Evolutionary conservation across 192 early-diverging fungal genomes (phyloP).

Genomic region (Cladochytrium replicatum): DNA sequence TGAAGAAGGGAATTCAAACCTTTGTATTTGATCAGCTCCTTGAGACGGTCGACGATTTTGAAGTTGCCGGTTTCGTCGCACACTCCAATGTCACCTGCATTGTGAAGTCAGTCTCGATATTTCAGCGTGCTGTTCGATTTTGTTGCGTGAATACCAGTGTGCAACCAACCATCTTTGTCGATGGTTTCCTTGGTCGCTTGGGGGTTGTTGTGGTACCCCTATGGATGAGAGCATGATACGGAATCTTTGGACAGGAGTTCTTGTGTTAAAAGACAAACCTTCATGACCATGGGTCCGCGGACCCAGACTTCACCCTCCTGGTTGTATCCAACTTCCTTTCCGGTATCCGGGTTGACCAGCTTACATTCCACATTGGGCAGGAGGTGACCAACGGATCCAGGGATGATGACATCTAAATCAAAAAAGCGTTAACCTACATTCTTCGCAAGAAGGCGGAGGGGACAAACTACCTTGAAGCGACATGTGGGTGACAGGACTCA

Average conservation of each 20-base stretch:
- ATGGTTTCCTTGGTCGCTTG: constrained; percentile 63
- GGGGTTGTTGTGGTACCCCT: constrained; percentile 75
- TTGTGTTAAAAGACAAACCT: constrained; percentile 17
- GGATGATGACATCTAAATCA: constrained; percentile 8
- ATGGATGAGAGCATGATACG: no score
- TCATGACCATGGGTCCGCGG: constrained; percentile 83
- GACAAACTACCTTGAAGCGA: constrained; percentile 15
- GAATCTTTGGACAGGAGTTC: constrained; percentile 7
- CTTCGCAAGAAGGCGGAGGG: background rate
- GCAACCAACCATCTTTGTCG: constrained; percentile 64
- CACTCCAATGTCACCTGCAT: constrained; percentile 56
- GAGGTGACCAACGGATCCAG: constrained; percentile 58
- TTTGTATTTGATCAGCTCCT: constrained; percentile 93
- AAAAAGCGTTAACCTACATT: background rate
- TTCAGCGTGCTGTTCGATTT: background rate
- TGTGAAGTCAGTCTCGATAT: background rate
- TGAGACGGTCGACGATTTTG: constrained; percentile 67
- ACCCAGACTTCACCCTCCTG: constrained; percentile 76
- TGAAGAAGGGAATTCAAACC: constrained; percentile 16
- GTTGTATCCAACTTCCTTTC: constrained; percentile 41
- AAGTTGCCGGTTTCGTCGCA: constrained; percentile 55
- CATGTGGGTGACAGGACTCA: constrained; percentile 39
- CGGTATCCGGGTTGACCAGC: constrained; percentile 62
- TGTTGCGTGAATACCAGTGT: constrained; percentile 38
- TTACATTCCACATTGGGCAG: constrained; percentile 64